Base-by-base conservation (phyloP, 331 rosid species). In the Ulmus americana region DNA sequence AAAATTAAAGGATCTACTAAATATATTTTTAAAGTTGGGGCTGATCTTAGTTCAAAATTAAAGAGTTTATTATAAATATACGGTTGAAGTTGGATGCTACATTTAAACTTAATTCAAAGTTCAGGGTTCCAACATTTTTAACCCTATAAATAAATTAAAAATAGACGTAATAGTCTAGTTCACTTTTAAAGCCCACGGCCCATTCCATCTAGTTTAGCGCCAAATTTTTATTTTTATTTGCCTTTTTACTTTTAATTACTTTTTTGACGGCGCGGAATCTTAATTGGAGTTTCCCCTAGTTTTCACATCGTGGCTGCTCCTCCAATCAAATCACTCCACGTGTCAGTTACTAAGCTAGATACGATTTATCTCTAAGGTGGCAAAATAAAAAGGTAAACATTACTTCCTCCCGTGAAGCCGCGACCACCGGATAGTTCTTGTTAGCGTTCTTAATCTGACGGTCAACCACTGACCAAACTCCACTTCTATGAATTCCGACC, bases 401-500 rank as follows among this genome's bases (percentile, higher is more conserved):
- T 14, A 10, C 6, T 10, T 22, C 12, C 7, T 53, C 55, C 28
- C 3, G 54, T 58, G 74, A 55, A 28, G 62, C 51, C 12, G 22
- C n/a, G 41, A 18, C 49, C 74, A 80, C 45, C n/a, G 7, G 56
- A 80, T 72, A 6, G 10, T 54, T 13, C 18, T 15, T 65, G 45
- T 48, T 39, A 45, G 45, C 62, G 35, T 43, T 0, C 14, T 5
- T 2, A 40, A 79, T 70, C 87, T 12, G 65, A 84, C 86, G 95
- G 84, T 42, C 51, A 14, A 45, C 1, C 14, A 70, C 57, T 61
- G 14, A 44, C 49, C 28, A 49, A 35, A 65, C 56, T 46, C 20
- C 65, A 0, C 59, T 55, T 74, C 79, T 83, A 81, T 70, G 86
- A 88, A 88, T 76, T 48, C 12, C 0, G 47, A 71, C 85, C 87